Evolutionary conservation across 179 eudicot genomes (phyloP), one percentile per base, ranked within the genome.

Genomic region (Gypsophila paniculata): DNA sequence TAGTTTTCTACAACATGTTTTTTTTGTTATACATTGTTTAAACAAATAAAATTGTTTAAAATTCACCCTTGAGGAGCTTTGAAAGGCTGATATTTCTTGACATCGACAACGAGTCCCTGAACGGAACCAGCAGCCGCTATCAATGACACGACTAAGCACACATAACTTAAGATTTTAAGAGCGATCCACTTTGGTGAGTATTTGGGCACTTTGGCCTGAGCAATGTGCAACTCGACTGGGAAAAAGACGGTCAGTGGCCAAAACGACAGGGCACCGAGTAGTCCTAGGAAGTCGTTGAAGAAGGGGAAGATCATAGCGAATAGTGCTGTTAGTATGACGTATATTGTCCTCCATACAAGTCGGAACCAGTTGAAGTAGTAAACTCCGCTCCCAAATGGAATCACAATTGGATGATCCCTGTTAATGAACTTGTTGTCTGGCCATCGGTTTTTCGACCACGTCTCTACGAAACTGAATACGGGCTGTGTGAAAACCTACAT

Each of bases 201-300:
- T 22, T 54, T 76, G 1, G 34, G 78, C 5, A 76, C 71, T 42
- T 84, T 82, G 9, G 77, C 46, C 64, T 78, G 85, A 5, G 72
- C 78, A 13, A 88, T 83, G 64, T 83, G 82, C 87, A 86, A 85
- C 74, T 85, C 88, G 0, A 86, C 57, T 0, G 92, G 90, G 55
- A 86, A 88, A 75, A 84, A 88, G 32, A 86, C 86, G 5, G 91
- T 79, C 23, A 88, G 65, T 15, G 91, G 91, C 88, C 89, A 88
- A 59, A 88, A 86, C 3, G 84, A 68, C 3, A 74, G 49, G 0
- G 89, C 86, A 0, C 91, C 91, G 0, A 88, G 29, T 3, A 88
- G 78, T 12, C 93, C 93, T 48, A 88, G 69, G 46, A 88, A 75
- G n/a, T 82, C 79, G 19, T 86, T 86, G 79, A 86, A 88, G 80